Conservation (phyloP, 352 stramenopile species). For the Phytophthora constricta region DNA sequence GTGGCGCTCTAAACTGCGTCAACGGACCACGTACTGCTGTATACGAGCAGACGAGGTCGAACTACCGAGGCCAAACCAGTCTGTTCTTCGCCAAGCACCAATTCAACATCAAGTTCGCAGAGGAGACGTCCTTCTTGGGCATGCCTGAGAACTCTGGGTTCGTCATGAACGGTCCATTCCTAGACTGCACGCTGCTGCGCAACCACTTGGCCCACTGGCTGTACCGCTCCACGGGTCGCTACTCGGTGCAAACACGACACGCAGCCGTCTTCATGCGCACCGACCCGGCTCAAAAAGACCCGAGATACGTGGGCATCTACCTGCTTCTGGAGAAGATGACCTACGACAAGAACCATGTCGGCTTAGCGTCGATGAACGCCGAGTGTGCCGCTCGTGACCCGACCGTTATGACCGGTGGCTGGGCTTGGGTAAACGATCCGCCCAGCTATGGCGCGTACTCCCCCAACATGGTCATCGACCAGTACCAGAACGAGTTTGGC, state of each 20-base stretch:
- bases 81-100: conserved; percentile 85
- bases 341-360: conserved; percentile 74
- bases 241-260: conserved; percentile 71
- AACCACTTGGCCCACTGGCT: conserved; percentile 86
- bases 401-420: conserved; percentile 66
- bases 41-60: conserved; percentile 56
- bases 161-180: conserved; percentile 77
- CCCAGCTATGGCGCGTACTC: conserved; percentile 71
- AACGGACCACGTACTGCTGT: conserved; percentile 45
- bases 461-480: conserved; percentile 78
- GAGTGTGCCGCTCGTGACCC: conserved; percentile 40
- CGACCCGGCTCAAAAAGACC: conserved; percentile 31
- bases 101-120: conserved; percentile 69
- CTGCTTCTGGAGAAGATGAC: conserved; percentile 78
- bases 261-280: conserved; percentile 71
- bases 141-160: conserved; percentile 72
- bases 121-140: conserved; percentile 52
- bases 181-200: conserved; percentile 74
- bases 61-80: conserved; percentile 82
- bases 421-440: conserved; percentile 84
- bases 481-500: conserved; percentile 83
- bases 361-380: conserved; percentile 58
- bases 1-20: conserved; percentile 67
- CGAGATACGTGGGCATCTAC: conserved; percentile 73
- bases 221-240: conserved; percentile 70